Base-by-base conservation (phyloP, 2,329 filamentous ascomycete species). In the Knoxdaviesia capensis region DNA sequence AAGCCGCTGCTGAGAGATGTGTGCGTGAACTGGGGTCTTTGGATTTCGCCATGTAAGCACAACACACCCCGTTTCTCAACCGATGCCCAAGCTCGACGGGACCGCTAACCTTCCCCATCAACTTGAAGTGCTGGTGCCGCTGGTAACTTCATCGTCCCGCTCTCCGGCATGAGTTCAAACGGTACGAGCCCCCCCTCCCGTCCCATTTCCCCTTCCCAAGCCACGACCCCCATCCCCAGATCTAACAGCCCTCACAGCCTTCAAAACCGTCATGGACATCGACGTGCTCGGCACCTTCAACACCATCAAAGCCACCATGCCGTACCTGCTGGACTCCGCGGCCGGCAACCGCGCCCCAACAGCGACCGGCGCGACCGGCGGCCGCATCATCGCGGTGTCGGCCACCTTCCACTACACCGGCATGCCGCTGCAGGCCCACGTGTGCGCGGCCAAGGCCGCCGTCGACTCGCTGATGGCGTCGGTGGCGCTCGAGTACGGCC, bases 241-340 rank as follows among this genome's bases (percentile, higher is more conserved):
- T 32, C 31, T 38, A 44, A 37, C 38, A 6, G 10, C 31, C 6
- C 29, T 8, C 3, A 31, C 35, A 48, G 90, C 84, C 4, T 93
- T 98, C 74, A 92, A 87, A 59, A 69, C 83, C 0, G 90, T 98
- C 49, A 88, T 96, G 52, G 90, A 96, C 47, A 98, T 98, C 53
- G 90, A 96, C 56, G 80, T 94, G 3, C 60, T 96, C 34, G 90
- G 90, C 32, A 92, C 83, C 10, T 98, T 82, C 63, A 93, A 96
- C 64, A 94, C 86, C 3, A 69, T 94, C 54, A 96, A 96, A 62
- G 86, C 88, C 4, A 90, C 85, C 1, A 64, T 94, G 33, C 84
- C 85, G 0, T 71, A 93, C 52, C 71, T 98, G 3, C 60, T 85
- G 8, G 68, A 74, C 51, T 92, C 85, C n/a, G 77, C 81, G 1